Percentiles rank a stretch among this genome's conserved stretches.
phyloP scores from a whole-genome alignment of 352 stramenopile species.

The Globisporangium nodosum region DNA sequence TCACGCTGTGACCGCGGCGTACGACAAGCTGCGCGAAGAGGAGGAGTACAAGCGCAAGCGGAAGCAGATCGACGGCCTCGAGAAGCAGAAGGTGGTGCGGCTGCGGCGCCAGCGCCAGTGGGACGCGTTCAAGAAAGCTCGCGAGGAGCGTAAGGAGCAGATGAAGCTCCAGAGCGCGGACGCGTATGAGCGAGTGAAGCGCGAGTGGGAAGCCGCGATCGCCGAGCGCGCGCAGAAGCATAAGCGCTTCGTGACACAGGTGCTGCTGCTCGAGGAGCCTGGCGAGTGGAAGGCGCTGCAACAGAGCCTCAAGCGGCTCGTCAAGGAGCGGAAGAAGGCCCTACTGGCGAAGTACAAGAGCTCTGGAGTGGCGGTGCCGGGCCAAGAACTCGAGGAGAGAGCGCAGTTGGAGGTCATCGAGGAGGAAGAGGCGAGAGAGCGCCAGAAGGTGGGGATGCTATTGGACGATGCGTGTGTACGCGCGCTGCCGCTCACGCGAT shows the following conservation, averaged over 20 bases:
- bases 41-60: conserved; percentile 34
- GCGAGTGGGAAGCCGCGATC: conserved; percentile 37
- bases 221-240: conserved; percentile 20
- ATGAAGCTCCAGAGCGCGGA: conserved; percentile 32
- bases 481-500: background rate
- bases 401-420: conserved; percentile 47
- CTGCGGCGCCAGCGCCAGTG: conserved; percentile 48
- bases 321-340: conserved; percentile 31
- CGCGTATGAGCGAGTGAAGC: conserved; percentile 30
- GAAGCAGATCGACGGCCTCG: conserved; percentile 38
- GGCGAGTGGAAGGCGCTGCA: conserved; percentile 43
- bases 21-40: conserved; percentile 46
- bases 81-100: conserved; percentile 63
- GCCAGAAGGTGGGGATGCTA: conserved; percentile 17
- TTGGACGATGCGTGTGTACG: background rate
- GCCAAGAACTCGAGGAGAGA: conserved; percentile 38
- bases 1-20: conserved; percentile 39
- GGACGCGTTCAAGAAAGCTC: conserved; percentile 43
- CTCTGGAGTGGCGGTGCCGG: conserved; percentile 31
- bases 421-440: conserved; percentile 46
- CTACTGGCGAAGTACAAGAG: conserved; percentile 43
- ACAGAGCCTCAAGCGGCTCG: conserved; percentile 23
- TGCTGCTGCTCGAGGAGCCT: conserved; percentile 48
- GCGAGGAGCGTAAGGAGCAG: conserved; percentile 30
- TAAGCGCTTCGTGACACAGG: conserved; percentile 32